Evolutionary conservation across 2,329 filamentous ascomycete genomes (phyloP), one percentile per base, ranked within the genome.

Genomic region (Cordyceps javanica): DNA sequence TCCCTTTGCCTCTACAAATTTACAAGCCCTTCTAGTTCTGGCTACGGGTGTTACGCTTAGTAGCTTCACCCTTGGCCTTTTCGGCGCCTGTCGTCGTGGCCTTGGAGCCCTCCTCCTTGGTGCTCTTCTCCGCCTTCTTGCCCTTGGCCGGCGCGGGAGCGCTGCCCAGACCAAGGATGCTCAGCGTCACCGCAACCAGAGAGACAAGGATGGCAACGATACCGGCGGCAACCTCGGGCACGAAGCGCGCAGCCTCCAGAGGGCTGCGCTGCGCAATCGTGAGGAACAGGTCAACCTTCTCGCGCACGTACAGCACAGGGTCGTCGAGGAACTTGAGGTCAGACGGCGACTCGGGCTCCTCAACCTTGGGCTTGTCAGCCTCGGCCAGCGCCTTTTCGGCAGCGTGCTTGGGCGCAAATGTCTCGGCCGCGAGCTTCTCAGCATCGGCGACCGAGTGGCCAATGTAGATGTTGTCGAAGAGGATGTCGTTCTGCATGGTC

Each of bases 381-480:
- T 89, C 83, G 72, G 94, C 89, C 65, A 90, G 81, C 49, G 87
- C 84, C 80, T 88, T 82, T 81, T 99, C 94, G 53, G 90, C 78
- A 57, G 86, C 80, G 73, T 86, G 82, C 89, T 99, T 99, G 77
- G 91, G 77, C 70, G 90, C 87, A 74, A 92, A 99, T 57, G 91
- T 90, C 82, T 96, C 90, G 63, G 88, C 82, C 67, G 91, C 89
- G 70, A 99, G 81, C 78, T 92, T 89, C 75, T 89, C 86, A 62
- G 94, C 94, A 66, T 99, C 94, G 70, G 91, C 91, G 66, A 94
- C 74, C 21, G 93, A 97, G 86, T 99, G 94, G 63, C 94, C 94
- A 73, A 99, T 91, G 85, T 97, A 99, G 82, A 99, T 95, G 87
- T 99, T 99, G 85, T 97, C 91, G 69, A 99, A 97, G 69, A 97